Evolutionary conservation across 331 rosid species (phyloP).

Genomic region (Pyrus hybrid): DNA sequence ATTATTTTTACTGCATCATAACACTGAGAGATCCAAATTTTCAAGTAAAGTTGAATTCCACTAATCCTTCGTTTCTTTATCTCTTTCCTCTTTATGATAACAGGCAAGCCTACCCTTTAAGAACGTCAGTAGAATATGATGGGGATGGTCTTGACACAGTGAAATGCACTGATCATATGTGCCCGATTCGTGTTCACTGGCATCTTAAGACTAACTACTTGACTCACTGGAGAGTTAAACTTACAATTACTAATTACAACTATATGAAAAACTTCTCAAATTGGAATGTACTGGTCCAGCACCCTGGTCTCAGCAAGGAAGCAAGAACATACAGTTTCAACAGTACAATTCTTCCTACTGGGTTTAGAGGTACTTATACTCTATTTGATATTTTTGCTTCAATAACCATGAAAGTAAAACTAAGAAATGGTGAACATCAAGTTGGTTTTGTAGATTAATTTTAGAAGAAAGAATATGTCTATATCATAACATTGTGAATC

Average conservation of each 20-base stretch:
- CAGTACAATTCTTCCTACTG: slow-evolving; percentile 46
- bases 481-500: too few relatives aligned
- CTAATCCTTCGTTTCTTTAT: background rate
- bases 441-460: too few relatives aligned
- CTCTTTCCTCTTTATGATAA: background rate
- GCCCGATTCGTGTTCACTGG: slow-evolving; percentile 79
- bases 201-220: slow-evolving; percentile 60
- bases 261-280: too few relatives aligned
- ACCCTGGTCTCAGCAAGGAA: slow-evolving; percentile 47
- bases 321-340: slow-evolving; percentile 57
- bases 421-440: too few relatives aligned
- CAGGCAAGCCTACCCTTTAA: slow-evolving; percentile 29
- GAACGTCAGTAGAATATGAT: background rate
- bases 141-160: slow-evolving; percentile 6
- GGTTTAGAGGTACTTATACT: slow-evolving; percentile 45
- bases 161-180: slow-evolving; percentile 67
- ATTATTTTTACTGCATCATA: background rate
- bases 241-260: slow-evolving; percentile 63
- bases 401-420: background rate
- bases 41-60: background rate
- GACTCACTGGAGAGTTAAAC: slow-evolving; percentile 71
- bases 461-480: too few relatives aligned
- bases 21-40: background rate
- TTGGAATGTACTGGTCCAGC: slow-evolving; percentile 72
- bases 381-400: background rate